Conservation (phyloP, 164 flowering plant genomes). For the Umbellularia californica region DNA sequence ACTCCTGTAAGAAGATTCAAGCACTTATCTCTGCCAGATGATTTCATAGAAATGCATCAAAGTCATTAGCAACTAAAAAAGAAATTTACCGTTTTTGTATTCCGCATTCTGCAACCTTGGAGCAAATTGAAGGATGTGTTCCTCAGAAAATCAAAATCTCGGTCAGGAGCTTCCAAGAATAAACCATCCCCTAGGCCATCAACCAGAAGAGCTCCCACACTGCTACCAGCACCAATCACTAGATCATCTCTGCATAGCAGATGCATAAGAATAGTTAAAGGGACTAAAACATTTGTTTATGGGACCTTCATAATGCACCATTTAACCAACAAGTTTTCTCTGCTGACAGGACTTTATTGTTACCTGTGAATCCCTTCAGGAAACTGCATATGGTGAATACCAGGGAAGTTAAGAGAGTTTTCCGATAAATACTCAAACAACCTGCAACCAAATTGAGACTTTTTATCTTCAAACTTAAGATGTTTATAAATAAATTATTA, state of each 20-base stretch:
- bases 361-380: constrained; percentile 74
- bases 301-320: background rate
- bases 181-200: constrained; percentile 98
- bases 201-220: constrained; percentile 88
- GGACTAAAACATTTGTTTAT: background rate
- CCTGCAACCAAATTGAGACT: constrained; percentile 37
- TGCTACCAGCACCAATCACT: constrained; percentile 84
- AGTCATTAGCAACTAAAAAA: background rate
- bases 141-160: constrained; percentile 85
- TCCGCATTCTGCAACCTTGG: constrained; percentile 99
- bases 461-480: background rate
- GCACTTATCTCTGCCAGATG: constrained; percentile 6
- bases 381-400: constrained; percentile 84
- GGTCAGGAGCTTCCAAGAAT: constrained; percentile 77
- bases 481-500: too few species aligned
- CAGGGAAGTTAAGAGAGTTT: constrained; percentile 69
- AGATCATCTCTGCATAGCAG: constrained; percentile 67
- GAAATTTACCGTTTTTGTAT: constrained; percentile 78
- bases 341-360: background rate
- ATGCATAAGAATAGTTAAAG: background rate
- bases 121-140: constrained; percentile 91
- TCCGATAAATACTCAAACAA: constrained; percentile 76
- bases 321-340: background rate
- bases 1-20: constrained; percentile 55
- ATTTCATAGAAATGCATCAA: background rate